phyloP scores from a whole-genome alignment of 2,329 filamentous ascomycete species.

The Monosporascus sp. region DNA sequence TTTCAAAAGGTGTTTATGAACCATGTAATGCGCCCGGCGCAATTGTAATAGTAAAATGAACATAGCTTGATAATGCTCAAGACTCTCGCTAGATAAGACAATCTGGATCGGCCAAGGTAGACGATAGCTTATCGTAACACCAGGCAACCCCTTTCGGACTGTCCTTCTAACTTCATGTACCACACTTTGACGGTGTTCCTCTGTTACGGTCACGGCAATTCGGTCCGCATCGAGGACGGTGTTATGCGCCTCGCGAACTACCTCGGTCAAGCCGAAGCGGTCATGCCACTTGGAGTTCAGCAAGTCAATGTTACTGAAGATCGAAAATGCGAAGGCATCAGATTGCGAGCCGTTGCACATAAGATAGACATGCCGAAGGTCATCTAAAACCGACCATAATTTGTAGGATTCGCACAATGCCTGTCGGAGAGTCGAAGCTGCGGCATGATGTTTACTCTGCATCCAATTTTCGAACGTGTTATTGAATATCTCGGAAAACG shows the following conservation, averaged over 20 bases:
- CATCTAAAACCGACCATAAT: constrained; percentile 58
- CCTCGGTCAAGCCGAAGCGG: constrained; percentile 71
- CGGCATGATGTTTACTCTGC: constrained; percentile 64
- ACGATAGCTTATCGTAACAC: constrained; percentile 62
- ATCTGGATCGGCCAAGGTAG: constrained; percentile 65
- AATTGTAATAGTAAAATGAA: constrained; percentile 76
- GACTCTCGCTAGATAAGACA: constrained; percentile 61
- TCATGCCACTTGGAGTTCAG: constrained; percentile 65
- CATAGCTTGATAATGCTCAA: constrained; percentile 63
- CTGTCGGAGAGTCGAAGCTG: constrained; percentile 59
- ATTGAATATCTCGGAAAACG: constrained; percentile 72
- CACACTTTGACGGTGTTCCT: constrained; percentile 33
- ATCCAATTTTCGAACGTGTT: constrained; percentile 72
- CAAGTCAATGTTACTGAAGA: constrained; percentile 72
- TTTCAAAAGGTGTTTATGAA: constrained; percentile 51
- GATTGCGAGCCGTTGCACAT: constrained; percentile 67
- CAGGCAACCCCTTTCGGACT: constrained; percentile 55
- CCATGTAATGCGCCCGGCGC: constrained; percentile 61
- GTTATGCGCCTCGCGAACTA: constrained; percentile 68
- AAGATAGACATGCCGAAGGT: constrained; percentile 69
- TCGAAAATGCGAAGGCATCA: constrained; percentile 56
- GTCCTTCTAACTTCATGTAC: constrained; percentile 48
- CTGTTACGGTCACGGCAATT: constrained; percentile 52
- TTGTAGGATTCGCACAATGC: constrained; percentile 66
- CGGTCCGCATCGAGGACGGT: constrained; percentile 52